Evolutionary conservation across 148 eudicot genomes (phyloP), one percentile per base, ranked within the genome.

Genomic region (Diospyros lotus): DNA sequence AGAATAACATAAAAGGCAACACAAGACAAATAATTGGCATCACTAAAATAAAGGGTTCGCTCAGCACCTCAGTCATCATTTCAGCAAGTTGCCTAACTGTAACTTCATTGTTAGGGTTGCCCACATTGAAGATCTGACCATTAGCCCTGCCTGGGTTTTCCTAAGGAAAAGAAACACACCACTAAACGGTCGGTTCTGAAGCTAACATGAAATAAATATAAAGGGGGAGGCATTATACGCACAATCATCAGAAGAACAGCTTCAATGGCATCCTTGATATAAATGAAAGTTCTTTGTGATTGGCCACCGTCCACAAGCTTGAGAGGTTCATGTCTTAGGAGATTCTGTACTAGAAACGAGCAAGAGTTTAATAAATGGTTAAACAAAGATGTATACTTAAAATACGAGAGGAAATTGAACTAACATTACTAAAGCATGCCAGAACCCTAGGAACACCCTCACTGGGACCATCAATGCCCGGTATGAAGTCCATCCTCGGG

Each of bases 391-490:
- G 38, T 0, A 18, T 51, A 40, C 56, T 51, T 67, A 62, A 74
- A 69, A 58, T n/a, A 56, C 53, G 7, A 9, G 13, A 1, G 28
- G 68, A 48, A 75, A 5, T 53, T 42, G 67, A 62, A 76, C 92
- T 79, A 77, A 93, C 98, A 75, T 91, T 91, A 81, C 98, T 93
- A 76, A 93, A 93, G 84, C 98, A 93, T 38, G 98, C 98, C 58
- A 93, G 82, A 81, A 93, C 98, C 82, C 98, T 88, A 64, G 98
- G 98, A 83, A 93, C 98, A 74, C 96, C 98, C 84, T 93, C 97
- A 74, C 92, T 91, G 42, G 98, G 98, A 71, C 98, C 98, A 83
- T 93, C 98, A 78, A 93, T 87, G 44, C 98, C 98, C 4, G 98
- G 98, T 18, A 93, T 93, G 84, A 93, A 93, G 80, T 93, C 98